Percentiles rank a stretch among this genome's conserved stretches.
phyloP scores from a whole-genome alignment of 164 flowering plant genomes.

The Tetracentron sinense region DNA sequence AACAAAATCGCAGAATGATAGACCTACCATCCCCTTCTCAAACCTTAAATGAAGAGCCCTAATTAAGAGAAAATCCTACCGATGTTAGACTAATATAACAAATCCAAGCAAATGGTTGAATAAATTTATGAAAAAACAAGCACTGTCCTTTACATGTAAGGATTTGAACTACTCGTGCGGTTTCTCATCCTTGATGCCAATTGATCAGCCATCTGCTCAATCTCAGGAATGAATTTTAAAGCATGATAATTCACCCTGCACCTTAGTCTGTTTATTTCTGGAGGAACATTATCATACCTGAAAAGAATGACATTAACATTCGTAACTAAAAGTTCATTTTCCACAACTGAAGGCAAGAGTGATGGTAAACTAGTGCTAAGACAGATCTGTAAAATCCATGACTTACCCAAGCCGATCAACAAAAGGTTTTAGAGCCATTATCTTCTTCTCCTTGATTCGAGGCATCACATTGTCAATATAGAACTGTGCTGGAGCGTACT shows the following conservation, averaged over 20 bases:
- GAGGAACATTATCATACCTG: conserved; percentile 97
- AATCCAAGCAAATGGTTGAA: neutral
- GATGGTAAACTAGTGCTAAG: neutral
- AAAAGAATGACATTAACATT: conserved; percentile 9
- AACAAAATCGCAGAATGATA: conserved; percentile 98
- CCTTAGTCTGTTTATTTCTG: conserved; percentile 85
- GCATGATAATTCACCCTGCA: conserved; percentile 98
- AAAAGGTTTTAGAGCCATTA: conserved; percentile 98
- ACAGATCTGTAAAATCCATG: neutral
- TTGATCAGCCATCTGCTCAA: conserved; percentile 87
- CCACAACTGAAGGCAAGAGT: neutral
- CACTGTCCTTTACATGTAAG: conserved; percentile 65
- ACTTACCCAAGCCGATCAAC: conserved; percentile 97
- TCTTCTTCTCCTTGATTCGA: conserved; percentile 96
- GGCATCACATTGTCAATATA: conserved; percentile 97
- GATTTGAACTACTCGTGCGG: conserved; percentile 77
- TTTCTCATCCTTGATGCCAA: conserved; percentile 90
- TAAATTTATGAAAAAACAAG: neutral
- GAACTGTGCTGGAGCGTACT: conserved; percentile 95
- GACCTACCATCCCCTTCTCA: conserved; percentile 99
- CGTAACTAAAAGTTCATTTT: conserved; percentile 3
- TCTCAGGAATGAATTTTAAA: conserved; percentile 83
- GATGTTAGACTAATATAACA: neutral
- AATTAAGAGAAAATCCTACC: conserved; percentile 11
- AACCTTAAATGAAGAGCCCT: conserved; percentile 99